Evolutionary conservation across 208 protist species (phyloP).

Genomic region (Leishmania mexicana): DNA sequence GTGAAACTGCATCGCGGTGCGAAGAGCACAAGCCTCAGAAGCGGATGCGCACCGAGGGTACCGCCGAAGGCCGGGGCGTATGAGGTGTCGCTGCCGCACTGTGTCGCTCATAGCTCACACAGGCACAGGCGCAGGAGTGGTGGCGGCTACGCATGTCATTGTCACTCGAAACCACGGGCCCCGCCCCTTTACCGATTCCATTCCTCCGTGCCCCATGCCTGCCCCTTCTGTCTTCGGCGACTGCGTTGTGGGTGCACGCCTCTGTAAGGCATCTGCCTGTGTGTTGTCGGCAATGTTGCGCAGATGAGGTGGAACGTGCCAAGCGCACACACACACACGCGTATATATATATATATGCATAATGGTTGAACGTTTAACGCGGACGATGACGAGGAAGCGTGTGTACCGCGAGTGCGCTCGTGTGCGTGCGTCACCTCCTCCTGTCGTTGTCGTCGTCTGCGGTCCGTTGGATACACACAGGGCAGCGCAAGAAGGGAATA

Average conservation of each 20-base stretch:
- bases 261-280: not conserved
- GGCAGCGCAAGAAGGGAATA: not conserved
- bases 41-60: slow-evolving; percentile 1
- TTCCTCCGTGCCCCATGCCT: not conserved
- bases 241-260: not conserved
- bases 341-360: not conserved
- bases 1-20: not conserved
- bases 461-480: not conserved
- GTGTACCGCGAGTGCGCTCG: not conserved
- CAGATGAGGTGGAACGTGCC: not conserved
- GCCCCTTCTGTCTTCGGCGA: not conserved
- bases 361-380: not conserved
- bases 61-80: not conserved
- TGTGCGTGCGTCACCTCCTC: not conserved
- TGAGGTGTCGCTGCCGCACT: not conserved
- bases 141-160: not conserved
- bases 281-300: not conserved
- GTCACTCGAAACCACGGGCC: no score
- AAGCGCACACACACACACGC: not conserved
- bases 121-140: not conserved
- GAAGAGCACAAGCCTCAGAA: not conserved
- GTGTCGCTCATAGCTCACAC: not conserved
- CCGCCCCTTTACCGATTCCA: no score
- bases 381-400: not conserved
- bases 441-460: not conserved